A percentile compares a stretch with the other conserved stretches of the same genome.
These are phyloP conservation scores for Lentinus tigrinus DNA, from an alignment of 768 basidiomycete species.

Conservation along the genomic window DNA sequence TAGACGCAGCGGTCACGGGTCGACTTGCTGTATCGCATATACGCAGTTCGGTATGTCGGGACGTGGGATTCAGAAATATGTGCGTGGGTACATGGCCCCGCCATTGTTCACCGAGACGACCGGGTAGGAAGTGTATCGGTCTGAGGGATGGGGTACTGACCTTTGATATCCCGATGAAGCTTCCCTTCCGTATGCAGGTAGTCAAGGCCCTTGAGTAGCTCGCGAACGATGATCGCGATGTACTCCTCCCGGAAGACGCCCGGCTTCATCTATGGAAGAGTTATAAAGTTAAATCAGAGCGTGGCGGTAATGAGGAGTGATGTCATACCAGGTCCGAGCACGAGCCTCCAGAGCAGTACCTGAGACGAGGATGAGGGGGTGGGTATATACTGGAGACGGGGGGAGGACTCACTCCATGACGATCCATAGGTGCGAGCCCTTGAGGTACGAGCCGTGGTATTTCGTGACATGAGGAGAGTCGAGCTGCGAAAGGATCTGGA, in stretches of 20 bases:
- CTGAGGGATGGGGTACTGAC: constrained; percentile 37
- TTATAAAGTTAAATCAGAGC: not conserved
- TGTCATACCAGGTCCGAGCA: constrained; percentile 87
- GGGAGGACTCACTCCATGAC: constrained; percentile 81
- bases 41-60: not conserved
- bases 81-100: too few relatives aligned
- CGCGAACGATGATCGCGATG: constrained; percentile 94
- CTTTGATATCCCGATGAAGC: constrained; percentile 99
- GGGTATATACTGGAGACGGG: not conserved
- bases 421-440: constrained; percentile 97
- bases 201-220: constrained; percentile 88
- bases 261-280: constrained; percentile 81
- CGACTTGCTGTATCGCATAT: too few relatives aligned
- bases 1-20: too few relatives aligned
- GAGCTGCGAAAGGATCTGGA: constrained; percentile 94
- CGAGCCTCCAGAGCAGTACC: constrained; percentile 97
- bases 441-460: constrained; percentile 95
- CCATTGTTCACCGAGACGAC: not conserved
- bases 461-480: constrained; percentile 97
- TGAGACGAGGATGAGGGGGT: constrained; percentile 28
- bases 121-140: not conserved
- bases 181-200: constrained; percentile 97
- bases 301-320: constrained; percentile 9
- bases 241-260: constrained; percentile 98
- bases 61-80: not conserved